Evolutionary conservation across 345 rosid genomes (phyloP).

Genomic region (Trapa incisa): DNA sequence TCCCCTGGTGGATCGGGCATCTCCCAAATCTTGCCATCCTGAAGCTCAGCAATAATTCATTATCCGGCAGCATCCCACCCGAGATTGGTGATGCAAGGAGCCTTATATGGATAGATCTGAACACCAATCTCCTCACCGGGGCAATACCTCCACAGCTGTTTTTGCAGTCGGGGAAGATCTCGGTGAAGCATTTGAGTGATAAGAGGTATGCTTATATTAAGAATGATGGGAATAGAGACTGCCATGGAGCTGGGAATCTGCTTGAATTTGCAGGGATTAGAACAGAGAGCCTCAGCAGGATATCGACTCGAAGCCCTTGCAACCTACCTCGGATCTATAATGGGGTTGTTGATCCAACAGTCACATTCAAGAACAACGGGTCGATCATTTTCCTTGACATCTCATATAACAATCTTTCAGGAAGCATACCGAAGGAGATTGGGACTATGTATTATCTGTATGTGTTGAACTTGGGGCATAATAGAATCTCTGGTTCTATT

Average conservation of each 20-base stretch:
- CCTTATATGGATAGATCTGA: conserved; percentile 91
- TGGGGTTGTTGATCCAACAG: conserved; percentile 64
- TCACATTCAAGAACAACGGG: conserved; percentile 74
- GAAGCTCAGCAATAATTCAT: conserved; percentile 82
- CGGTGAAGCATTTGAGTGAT: conserved; percentile 61
- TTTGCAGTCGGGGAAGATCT: conserved; percentile 76
- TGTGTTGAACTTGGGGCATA: conserved; percentile 77
- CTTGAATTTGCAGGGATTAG: conserved; percentile 87
- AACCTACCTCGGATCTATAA: conserved; percentile 62
- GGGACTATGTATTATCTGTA: conserved; percentile 62
- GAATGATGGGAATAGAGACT: conserved; percentile 66
- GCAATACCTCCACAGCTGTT: conserved; percentile 69
- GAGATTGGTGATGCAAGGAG: conserved; percentile 86
- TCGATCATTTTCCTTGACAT: conserved; percentile 89
- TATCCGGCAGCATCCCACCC: conserved; percentile 63
- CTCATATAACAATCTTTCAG: conserved; percentile 62
- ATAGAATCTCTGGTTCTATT: conserved; percentile 51
- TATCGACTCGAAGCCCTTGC: conserved; percentile 73
- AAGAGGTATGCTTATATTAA: conserved; percentile 66
- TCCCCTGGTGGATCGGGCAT: conserved; percentile 67
- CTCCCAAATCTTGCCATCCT: conserved; percentile 71
- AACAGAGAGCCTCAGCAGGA: conserved; percentile 32
- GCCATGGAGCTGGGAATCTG: conserved; percentile 89
- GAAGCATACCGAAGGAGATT: conserved; percentile 68
- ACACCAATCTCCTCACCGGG: conserved; percentile 57